Conservation (phyloP, 1,139 yeast genomes). For the Kurtzmaniella quercitrusa region DNA sequence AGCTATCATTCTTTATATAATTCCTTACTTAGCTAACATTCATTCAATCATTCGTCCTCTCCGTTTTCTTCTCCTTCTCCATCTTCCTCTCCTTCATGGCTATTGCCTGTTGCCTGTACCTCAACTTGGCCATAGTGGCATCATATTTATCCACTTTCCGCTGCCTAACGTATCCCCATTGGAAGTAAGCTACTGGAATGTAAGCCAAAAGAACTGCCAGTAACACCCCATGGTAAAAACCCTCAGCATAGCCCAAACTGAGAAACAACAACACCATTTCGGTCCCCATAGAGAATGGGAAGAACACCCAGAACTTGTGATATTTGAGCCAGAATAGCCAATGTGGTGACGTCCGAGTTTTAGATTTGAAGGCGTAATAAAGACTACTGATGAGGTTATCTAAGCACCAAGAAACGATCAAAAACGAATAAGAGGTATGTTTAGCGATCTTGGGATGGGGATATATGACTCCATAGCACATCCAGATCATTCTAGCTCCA, state of each 20-base stretch:
- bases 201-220: constrained; percentile 27
- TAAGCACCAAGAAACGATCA: constrained; percentile 44
- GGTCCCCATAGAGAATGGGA: constrained; percentile 43
- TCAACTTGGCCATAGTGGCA: constrained; percentile 14
- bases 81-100: background rate
- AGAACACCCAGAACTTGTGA: constrained; percentile 35
- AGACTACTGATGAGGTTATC: constrained; percentile 38
- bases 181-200: constrained; percentile 34
- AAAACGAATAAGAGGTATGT: constrained; percentile 43
- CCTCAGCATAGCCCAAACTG: constrained; percentile 40
- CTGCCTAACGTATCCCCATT: constrained; percentile 28
- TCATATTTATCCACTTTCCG: constrained; percentile 21
- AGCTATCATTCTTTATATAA: background rate
- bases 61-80: background rate
- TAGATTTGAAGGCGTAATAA: constrained; percentile 45
- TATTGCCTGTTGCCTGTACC: background rate
- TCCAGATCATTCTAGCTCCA: constrained; percentile 34
- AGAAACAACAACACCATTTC: constrained; percentile 54
- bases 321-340: constrained; percentile 38
- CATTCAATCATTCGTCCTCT: no score
- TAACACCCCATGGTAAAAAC: constrained; percentile 21
- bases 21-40: background rate
- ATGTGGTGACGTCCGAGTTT: constrained; percentile 32
- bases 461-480: constrained; percentile 43
- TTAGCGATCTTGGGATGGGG: constrained; percentile 48